phyloP scores from a whole-genome alignment of 2,329 filamentous ascomycete genomes.

The Colletotrichum zoysiae region DNA sequence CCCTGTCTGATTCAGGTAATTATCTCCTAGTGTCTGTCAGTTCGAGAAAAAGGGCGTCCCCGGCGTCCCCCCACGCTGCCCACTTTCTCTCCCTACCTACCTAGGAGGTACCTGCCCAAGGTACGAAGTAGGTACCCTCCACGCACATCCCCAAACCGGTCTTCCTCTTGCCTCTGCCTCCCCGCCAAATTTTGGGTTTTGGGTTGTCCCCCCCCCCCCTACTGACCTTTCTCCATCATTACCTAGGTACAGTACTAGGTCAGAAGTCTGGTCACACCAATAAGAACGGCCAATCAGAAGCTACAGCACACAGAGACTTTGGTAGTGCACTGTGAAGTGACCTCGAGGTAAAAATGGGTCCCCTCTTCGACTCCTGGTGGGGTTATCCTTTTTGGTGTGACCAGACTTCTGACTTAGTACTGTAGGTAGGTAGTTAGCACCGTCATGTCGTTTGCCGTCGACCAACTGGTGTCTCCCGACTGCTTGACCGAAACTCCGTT shows the following conservation, averaged over 20 bases:
- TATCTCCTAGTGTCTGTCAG: constrained; percentile 39
- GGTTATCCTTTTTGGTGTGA: too few species aligned
- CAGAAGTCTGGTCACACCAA: too few species aligned
- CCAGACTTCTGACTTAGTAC: too few species aligned
- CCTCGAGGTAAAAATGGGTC: too few species aligned
- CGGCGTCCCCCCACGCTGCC: constrained; percentile 36
- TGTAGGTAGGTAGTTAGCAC: constrained; percentile 22
- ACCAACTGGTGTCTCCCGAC: constrained; percentile 23
- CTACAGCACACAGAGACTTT: too few species aligned
- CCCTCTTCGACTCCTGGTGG: too few species aligned
- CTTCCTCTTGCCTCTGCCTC: constrained; percentile 13
- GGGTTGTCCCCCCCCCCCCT: neutral
- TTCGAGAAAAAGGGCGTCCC: constrained; percentile 34
- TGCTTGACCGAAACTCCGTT: constrained; percentile 36
- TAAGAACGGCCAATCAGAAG: too few species aligned
- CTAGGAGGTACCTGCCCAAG: too few species aligned
- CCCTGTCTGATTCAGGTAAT: constrained; percentile 40
- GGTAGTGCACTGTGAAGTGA: too few species aligned
- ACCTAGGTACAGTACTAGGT: too few species aligned
- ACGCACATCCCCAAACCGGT: constrained; percentile 12
- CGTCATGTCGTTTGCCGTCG: constrained; percentile 28
- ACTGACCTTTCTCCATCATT: constrained; percentile 27
- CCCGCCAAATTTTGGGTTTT: constrained; percentile 26
- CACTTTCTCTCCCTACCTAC: constrained; percentile 10
- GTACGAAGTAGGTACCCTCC: neutral